These are phyloP conservation scores for Aspergillus baeticus DNA, from an alignment of 495 filamentous ascomycete species.

Conservation along the genomic window DNA sequence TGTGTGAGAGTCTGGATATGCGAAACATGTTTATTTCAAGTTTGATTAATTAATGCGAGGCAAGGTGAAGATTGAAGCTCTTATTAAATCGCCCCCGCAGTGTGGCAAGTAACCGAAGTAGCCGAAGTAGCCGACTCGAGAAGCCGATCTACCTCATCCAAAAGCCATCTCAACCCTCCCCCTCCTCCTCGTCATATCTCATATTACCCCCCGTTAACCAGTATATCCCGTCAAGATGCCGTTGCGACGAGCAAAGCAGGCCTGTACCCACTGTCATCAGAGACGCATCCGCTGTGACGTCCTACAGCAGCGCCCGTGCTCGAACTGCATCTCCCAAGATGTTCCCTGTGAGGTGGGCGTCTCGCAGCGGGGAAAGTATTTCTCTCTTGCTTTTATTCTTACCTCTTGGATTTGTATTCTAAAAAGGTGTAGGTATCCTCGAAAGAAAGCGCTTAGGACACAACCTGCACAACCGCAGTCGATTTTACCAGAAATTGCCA, in stretches of 20 bases:
- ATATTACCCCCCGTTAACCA: too few relatives aligned
- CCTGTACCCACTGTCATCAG: slow-evolving; percentile 45
- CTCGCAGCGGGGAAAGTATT: slow-evolving; percentile 45
- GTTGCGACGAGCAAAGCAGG: slow-evolving; percentile 36
- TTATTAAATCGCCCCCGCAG: too few relatives aligned
- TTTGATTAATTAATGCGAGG: too few relatives aligned
- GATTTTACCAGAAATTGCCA: background rate
- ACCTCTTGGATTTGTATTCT: background rate
- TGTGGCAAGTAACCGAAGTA: slow-evolving; percentile 11
- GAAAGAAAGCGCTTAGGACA: slow-evolving; percentile 12
- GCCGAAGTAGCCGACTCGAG: background rate
- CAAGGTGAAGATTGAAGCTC: too few relatives aligned
- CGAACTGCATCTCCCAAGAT: slow-evolving; percentile 40
- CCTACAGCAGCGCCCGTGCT: slow-evolving; percentile 41
- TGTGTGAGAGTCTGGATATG: background rate
- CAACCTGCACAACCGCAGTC: background rate
- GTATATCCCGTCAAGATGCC: background rate
- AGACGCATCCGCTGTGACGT: slow-evolving; percentile 50
- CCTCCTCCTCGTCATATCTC: background rate
- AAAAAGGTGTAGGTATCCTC: slow-evolving; percentile 20
- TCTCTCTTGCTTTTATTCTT: background rate
- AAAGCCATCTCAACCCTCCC: slow-evolving; percentile 3
- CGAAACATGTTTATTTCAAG: too few relatives aligned
- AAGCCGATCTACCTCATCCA: background rate
- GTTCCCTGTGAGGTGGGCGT: slow-evolving; percentile 41